Evolutionary conservation across 129 eudicot species (phyloP).

Genomic region (Heracleum sosnowskyi): DNA sequence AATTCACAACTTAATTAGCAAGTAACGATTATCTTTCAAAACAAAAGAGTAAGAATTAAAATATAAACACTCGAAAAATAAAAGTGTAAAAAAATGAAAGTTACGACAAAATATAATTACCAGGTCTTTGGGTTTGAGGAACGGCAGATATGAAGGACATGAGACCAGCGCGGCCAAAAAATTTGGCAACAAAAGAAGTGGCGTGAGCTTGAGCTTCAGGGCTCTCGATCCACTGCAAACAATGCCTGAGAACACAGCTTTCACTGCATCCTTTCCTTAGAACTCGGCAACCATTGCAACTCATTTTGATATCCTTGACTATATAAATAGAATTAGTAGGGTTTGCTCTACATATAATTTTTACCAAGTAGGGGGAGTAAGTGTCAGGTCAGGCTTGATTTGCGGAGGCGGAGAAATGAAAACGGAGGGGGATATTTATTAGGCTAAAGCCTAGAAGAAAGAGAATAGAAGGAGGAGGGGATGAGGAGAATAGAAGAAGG

Average conservation of each 20-base stretch:
- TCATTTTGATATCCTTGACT: slow-evolving; percentile 34
- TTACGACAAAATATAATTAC: slow-evolving; percentile 16
- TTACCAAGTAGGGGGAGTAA: not conserved
- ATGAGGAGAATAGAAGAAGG: not conserved
- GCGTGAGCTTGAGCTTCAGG: slow-evolving; percentile 90
- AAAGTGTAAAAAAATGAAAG: not conserved
- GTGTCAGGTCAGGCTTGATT: not conserved
- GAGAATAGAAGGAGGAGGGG: not conserved
- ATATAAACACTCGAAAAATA: not conserved
- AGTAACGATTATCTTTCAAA: too few species aligned
- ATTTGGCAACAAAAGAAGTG: slow-evolving; percentile 86
- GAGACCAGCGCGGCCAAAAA: slow-evolving; percentile 95
- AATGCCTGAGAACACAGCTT: slow-evolving; percentile 65
- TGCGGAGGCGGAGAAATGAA: slow-evolving; percentile 40
- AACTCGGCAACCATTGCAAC: slow-evolving; percentile 92
- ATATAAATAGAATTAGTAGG: not conserved
- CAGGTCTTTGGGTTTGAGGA: slow-evolving; percentile 66
- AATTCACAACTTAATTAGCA: too few species aligned
- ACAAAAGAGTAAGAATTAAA: too few species aligned
- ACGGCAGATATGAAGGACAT: slow-evolving; percentile 87
- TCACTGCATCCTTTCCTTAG: slow-evolving; percentile 92
- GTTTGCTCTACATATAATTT: not conserved
- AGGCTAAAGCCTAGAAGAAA: slow-evolving; percentile 14
- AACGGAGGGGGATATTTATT: slow-evolving; percentile 19
- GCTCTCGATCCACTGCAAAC: slow-evolving; percentile 71